Conservation (phyloP, 2,329 filamentous ascomycete species). For the Colletotrichum tofieldiae region DNA sequence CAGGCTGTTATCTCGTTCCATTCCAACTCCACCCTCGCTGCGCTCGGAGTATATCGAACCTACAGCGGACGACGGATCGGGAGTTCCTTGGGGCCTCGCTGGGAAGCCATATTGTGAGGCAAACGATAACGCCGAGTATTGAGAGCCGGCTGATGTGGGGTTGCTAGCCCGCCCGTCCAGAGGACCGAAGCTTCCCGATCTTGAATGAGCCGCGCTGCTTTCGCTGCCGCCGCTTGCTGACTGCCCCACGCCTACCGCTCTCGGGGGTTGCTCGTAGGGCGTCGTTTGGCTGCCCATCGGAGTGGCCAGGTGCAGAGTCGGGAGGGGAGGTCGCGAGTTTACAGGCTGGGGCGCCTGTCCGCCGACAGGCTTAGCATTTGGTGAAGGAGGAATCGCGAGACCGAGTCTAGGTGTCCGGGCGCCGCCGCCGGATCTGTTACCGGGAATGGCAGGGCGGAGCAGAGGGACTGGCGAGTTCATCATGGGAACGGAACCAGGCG, state of each 20-base stretch:
- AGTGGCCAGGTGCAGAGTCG: conserved; percentile 88
- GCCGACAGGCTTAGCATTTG: conserved; percentile 83
- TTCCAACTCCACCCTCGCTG: conserved; percentile 80
- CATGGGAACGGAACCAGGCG: conserved; percentile 61
- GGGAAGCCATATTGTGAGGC: conserved; percentile 81
- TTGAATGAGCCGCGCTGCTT: conserved; percentile 83
- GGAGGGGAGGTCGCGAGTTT: conserved; percentile 74
- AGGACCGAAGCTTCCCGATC: conserved; percentile 87
- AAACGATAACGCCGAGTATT: conserved; percentile 87
- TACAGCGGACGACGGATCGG: conserved; percentile 90
- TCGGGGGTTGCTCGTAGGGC: conserved; percentile 77
- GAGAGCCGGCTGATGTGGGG: conserved; percentile 89
- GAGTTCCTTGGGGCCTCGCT: conserved; percentile 76
- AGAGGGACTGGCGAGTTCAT: conserved; percentile 86
- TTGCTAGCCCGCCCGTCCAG: conserved; percentile 84
- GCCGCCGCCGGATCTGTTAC: conserved; percentile 73
- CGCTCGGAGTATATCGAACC: conserved; percentile 87
- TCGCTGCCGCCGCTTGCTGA: conserved; percentile 86
- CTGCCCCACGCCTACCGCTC: conserved; percentile 67
- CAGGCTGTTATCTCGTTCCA: conserved; percentile 88
- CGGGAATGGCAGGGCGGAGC: conserved; percentile 86
- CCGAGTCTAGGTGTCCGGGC: conserved; percentile 83
- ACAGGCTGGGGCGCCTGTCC: conserved; percentile 59
- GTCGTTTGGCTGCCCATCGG: conserved; percentile 86
- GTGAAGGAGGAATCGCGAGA: conserved; percentile 90